These are phyloP conservation scores for Hypomyces perniciosus DNA, from an alignment of 2,329 filamentous ascomycete genomes.

Conservation along the genomic window DNA sequence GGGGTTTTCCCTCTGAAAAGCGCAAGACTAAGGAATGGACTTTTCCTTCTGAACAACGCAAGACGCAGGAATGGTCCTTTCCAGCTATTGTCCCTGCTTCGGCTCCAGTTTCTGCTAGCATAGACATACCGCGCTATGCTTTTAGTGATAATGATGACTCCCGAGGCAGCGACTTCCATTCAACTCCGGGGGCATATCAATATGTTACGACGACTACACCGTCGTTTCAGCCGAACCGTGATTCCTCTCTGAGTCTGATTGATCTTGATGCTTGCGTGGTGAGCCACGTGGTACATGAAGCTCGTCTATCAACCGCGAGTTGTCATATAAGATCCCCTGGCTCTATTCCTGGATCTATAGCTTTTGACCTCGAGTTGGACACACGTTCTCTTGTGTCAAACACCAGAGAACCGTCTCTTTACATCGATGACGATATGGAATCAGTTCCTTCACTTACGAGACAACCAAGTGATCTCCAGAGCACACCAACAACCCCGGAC, in stretches of 20 bases:
- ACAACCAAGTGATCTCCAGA: slow-evolving; percentile 7
- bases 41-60: neutral
- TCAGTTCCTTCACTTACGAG: slow-evolving; percentile 6
- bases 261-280: slow-evolving; percentile 9
- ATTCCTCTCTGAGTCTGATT: slow-evolving; percentile 12
- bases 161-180: neutral
- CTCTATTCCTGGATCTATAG: slow-evolving; percentile 11
- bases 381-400: slow-evolving; percentile 1
- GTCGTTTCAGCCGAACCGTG: slow-evolving; percentile 29
- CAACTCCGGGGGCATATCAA: neutral
- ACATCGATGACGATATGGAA: slow-evolving; percentile 11
- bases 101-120: slow-evolving; percentile 12
- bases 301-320: slow-evolving; percentile 25
- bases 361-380: slow-evolving; percentile 15
- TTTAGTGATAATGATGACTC: slow-evolving; percentile 7
- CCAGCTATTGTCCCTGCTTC: slow-evolving; percentile 30
- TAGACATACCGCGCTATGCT: neutral
- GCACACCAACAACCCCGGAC: slow-evolving; percentile 10
- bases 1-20: slow-evolving; percentile 2
- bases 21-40: slow-evolving; percentile 1
- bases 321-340: slow-evolving; percentile 19
- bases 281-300: slow-evolving; percentile 20
- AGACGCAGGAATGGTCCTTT: slow-evolving; percentile 5
- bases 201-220: neutral
- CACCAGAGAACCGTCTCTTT: slow-evolving; percentile 8